Evolutionary conservation across 208 protist species (phyloP).

Genomic region (Leishmania lainsoni): DNA sequence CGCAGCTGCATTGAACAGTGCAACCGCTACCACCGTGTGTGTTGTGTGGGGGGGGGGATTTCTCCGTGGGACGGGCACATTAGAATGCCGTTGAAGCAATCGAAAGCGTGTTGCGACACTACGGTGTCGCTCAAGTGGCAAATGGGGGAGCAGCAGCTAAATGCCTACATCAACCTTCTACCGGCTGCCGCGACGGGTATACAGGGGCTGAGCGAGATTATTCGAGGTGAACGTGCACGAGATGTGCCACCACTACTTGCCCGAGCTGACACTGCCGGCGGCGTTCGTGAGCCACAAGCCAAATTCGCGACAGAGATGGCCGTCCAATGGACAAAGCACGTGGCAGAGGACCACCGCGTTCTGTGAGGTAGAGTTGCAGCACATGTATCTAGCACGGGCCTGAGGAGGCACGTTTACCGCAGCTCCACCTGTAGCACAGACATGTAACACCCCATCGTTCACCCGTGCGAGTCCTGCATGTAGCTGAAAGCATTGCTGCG

Average conservation of each 20-base stretch:
- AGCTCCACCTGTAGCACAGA: not conserved
- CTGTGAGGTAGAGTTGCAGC: constrained; percentile 44
- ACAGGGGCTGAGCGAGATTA: not conserved
- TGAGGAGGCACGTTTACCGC: not conserved
- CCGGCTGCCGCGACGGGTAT: not conserved
- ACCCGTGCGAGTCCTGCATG: not conserved
- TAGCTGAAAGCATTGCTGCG: not conserved
- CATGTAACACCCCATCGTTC: not conserved
- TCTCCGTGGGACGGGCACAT: constrained; percentile 52
- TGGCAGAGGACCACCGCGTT: constrained; percentile 48
- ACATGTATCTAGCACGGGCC: not conserved
- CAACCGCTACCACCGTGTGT: constrained; percentile 46
- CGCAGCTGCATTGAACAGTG: constrained; percentile 39
- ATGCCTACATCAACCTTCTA: not conserved
- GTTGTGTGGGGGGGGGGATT: too few species aligned
- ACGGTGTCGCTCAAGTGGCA: constrained; percentile 33
- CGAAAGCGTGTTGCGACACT: constrained; percentile 32
- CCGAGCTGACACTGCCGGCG: constrained; percentile 36
- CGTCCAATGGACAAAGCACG: constrained; percentile 47
- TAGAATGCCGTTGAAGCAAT: constrained; percentile 53
- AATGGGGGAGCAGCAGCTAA: not conserved
- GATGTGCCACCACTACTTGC: constrained; percentile 35
- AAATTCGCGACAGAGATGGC: constrained; percentile 29
- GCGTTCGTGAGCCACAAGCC: constrained; percentile 46
- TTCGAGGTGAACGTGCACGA: constrained; percentile 52